Conservation (phyloP, 306 rosid species). For the Oemleria cerasiformis region DNA sequence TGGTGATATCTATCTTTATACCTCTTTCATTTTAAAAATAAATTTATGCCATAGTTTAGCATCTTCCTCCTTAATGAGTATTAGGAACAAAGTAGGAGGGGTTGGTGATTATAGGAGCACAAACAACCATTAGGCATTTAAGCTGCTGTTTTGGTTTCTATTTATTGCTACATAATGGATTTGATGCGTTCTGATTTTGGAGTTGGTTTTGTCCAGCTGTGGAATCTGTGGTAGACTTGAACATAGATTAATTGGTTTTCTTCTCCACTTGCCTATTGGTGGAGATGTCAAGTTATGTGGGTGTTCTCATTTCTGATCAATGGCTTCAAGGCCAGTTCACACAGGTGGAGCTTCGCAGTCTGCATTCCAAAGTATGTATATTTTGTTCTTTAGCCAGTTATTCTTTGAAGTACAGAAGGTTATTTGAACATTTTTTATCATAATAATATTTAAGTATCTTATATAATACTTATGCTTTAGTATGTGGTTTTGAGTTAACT, state of each 20-base stretch:
- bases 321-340: slow-evolving; percentile 94
- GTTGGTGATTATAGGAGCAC: slow-evolving; percentile 29
- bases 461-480: slow-evolving; percentile 15
- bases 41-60: slow-evolving; percentile 23
- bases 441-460: not conserved
- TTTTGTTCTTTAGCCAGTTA: slow-evolving; percentile 3
- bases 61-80: slow-evolving; percentile 25
- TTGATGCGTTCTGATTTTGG: slow-evolving; percentile 23
- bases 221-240: slow-evolving; percentile 20
- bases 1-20: not conserved
- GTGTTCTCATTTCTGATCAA: slow-evolving; percentile 83
- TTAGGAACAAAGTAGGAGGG: slow-evolving; percentile 37
- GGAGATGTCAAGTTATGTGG: slow-evolving; percentile 76
- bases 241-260: slow-evolving; percentile 9
- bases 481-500: not conserved
- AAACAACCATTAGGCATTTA: slow-evolving; percentile 20
- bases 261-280: slow-evolving; percentile 22
- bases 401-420: not conserved
- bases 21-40: not conserved
- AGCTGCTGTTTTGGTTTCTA: slow-evolving; percentile 11
- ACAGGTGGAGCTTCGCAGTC: slow-evolving; percentile 90
- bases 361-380: slow-evolving; percentile 67
- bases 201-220: slow-evolving; percentile 21
- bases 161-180: slow-evolving; percentile 11
- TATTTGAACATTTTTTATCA: slow-evolving; percentile 1